phyloP scores from a whole-genome alignment of 2,329 filamentous ascomycete species.

The Beauveria sp. region DNA sequence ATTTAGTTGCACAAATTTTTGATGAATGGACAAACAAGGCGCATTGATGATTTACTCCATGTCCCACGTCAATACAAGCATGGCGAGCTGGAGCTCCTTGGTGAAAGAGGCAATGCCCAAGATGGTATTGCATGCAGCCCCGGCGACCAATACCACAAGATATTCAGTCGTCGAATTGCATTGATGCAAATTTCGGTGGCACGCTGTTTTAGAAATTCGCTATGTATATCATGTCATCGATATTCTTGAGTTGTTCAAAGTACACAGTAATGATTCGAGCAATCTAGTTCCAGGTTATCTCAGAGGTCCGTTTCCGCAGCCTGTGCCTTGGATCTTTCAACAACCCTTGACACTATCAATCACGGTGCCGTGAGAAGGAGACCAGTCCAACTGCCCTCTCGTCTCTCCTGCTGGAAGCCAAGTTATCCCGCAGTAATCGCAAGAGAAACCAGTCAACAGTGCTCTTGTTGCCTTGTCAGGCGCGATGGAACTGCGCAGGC shows the following conservation, averaged over 20 bases:
- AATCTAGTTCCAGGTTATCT: not conserved
- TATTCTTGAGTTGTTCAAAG: not conserved
- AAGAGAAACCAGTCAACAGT: slow-evolving; percentile 20
- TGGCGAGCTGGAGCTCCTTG: no score
- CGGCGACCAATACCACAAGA: no score
- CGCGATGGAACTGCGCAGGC: slow-evolving; percentile 20
- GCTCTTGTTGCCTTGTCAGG: slow-evolving; percentile 7
- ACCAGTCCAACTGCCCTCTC: slow-evolving; percentile 8
- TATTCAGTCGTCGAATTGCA: no score
- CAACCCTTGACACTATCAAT: not conserved
- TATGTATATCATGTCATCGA: no score
- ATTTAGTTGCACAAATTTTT: not conserved
- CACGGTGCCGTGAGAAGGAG: not conserved
- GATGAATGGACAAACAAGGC: not conserved
- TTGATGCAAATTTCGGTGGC: no score
- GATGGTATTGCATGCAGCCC: not conserved
- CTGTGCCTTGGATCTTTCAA: not conserved
- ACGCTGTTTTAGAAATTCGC: no score
- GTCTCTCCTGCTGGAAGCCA: slow-evolving; percentile 28
- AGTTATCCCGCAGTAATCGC: slow-evolving; percentile 20
- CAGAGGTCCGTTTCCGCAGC: not conserved
- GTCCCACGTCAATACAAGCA: no score
- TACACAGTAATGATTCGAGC: not conserved
- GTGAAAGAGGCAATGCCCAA: not conserved
- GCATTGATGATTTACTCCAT: not conserved